Conservation (phyloP, 2,329 filamentous ascomycete genomes). For the Cladosporium cucumerinum region DNA sequence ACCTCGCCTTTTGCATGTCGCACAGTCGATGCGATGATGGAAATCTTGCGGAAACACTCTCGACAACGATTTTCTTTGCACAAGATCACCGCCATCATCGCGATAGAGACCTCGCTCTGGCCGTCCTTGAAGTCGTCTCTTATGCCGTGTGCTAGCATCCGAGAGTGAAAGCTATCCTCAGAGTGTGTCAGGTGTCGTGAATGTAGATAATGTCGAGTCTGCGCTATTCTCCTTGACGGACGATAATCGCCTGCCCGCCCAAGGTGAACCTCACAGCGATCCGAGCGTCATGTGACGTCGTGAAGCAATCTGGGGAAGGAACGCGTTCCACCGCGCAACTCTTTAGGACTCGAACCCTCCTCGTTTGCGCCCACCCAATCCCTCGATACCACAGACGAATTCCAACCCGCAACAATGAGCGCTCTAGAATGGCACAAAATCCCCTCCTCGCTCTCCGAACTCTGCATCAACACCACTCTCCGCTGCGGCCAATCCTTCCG, state of each 20-base stretch:
- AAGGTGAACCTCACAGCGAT: neutral
- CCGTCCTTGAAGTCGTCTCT: too few species aligned
- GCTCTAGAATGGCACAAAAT: conserved; percentile 75
- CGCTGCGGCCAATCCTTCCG: conserved; percentile 94
- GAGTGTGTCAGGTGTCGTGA: too few species aligned
- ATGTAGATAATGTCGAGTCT: too few species aligned
- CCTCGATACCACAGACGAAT: neutral
- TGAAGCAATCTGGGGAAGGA: neutral
- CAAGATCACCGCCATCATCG: too few species aligned
- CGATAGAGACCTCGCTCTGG: too few species aligned
- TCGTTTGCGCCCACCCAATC: neutral
- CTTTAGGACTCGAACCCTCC: neutral
- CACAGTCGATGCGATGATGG: conserved; percentile 4
- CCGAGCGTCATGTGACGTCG: neutral
- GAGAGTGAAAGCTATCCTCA: too few species aligned
- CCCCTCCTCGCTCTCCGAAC: conserved; percentile 74
- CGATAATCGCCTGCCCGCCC: too few species aligned
- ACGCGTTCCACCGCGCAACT: neutral
- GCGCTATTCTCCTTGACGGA: too few species aligned
- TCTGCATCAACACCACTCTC: conserved; percentile 91
- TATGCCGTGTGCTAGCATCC: too few species aligned
- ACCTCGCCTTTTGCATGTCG: neutral
- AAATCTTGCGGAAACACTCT: neutral
- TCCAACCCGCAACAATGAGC: conserved; percentile 35
- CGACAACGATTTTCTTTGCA: too few species aligned